phyloP scores from a whole-genome alignment of 768 basidiomycete genomes.

The Tricholoma saponaceum region DNA sequence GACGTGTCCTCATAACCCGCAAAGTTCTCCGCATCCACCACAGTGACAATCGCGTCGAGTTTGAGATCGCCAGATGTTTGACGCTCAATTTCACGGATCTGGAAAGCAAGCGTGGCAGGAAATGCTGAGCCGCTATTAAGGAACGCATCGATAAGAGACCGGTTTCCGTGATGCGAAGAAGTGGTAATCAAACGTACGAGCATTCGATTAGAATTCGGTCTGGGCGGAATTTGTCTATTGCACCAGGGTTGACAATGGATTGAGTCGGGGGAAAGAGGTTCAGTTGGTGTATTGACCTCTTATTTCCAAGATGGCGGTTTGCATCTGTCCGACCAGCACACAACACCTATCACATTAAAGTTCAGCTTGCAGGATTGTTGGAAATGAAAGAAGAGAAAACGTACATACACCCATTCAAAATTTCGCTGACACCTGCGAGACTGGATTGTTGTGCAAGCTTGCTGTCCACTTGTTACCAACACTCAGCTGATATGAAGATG shows the following conservation, averaged over 20 bases:
- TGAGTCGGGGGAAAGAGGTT: background rate
- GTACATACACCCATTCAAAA: slow-evolving; percentile 94
- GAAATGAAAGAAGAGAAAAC: slow-evolving; percentile 18
- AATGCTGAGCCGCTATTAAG: slow-evolving; percentile 81
- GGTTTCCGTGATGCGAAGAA: background rate
- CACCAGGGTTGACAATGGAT: background rate
- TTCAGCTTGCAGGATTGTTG: background rate
- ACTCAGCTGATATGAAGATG: background rate
- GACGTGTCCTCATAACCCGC: slow-evolving; percentile 89
- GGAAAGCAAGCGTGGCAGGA: slow-evolving; percentile 92
- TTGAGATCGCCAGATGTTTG: slow-evolving; percentile 72
- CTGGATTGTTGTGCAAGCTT: slow-evolving; percentile 83
- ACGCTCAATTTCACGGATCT: slow-evolving; percentile 84
- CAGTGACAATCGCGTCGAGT: slow-evolving; percentile 89
- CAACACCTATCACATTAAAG: slow-evolving; percentile 60
- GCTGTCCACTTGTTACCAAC: slow-evolving; percentile 67
- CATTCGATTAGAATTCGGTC: slow-evolving; percentile 95
- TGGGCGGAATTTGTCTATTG: slow-evolving; percentile 71
- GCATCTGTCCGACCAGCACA: slow-evolving; percentile 93
- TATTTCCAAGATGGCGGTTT: slow-evolving; percentile 86
- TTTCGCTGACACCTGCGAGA: slow-evolving; percentile 86
- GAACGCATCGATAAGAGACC: background rate
- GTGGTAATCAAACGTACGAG: slow-evolving; percentile 52
- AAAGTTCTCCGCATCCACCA: slow-evolving; percentile 91
- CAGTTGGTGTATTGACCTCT: slow-evolving; percentile 42